phyloP scores from a whole-genome alignment of 2,329 filamentous ascomycete genomes.

The Alternaria brassicicola region DNA sequence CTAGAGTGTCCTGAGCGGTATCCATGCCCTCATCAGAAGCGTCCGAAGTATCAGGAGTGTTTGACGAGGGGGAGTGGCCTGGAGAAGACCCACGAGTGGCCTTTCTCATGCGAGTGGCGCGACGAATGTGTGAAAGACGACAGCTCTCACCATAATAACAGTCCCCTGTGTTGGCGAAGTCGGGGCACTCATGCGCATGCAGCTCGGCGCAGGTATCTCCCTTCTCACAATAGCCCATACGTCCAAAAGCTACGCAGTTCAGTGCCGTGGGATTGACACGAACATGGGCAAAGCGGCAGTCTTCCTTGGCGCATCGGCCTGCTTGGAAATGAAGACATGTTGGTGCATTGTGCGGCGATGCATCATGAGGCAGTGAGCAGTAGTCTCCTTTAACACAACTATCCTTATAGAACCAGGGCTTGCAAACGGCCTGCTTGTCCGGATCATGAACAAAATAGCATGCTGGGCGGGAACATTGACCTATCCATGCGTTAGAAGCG shows the following conservation, averaged over 20 bases:
- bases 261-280: slow-evolving; percentile 75
- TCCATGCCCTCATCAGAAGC: slow-evolving; percentile 17
- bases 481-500: slow-evolving; percentile 48
- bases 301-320: slow-evolving; percentile 84
- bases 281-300: slow-evolving; percentile 87
- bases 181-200: slow-evolving; percentile 91
- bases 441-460: slow-evolving; percentile 87
- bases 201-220: slow-evolving; percentile 78
- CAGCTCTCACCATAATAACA: slow-evolving; percentile 79
- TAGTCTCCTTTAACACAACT: slow-evolving; percentile 75
- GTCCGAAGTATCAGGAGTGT: slow-evolving; percentile 4
- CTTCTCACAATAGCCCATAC: slow-evolving; percentile 86
- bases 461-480: slow-evolving; percentile 81
- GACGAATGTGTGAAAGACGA: slow-evolving; percentile 81
- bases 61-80: slow-evolving; percentile 5
- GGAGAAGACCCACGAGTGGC: slow-evolving; percentile 21
- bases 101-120: slow-evolving; percentile 38
- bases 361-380: slow-evolving; percentile 91
- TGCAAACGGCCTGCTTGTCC: slow-evolving; percentile 87
- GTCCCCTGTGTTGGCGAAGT: slow-evolving; percentile 87
- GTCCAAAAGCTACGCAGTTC: slow-evolving; percentile 84
- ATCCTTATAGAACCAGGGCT: slow-evolving; percentile 80
- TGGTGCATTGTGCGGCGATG: slow-evolving; percentile 81
- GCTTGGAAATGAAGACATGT: slow-evolving; percentile 88
- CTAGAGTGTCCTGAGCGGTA: slow-evolving; percentile 3